Percentiles rank a stretch among this genome's conserved stretches.
These are phyloP conservation scores for Dendrobium catenatum DNA, from an alignment of 106 monocot species.

Conservation along the genomic window DNA sequence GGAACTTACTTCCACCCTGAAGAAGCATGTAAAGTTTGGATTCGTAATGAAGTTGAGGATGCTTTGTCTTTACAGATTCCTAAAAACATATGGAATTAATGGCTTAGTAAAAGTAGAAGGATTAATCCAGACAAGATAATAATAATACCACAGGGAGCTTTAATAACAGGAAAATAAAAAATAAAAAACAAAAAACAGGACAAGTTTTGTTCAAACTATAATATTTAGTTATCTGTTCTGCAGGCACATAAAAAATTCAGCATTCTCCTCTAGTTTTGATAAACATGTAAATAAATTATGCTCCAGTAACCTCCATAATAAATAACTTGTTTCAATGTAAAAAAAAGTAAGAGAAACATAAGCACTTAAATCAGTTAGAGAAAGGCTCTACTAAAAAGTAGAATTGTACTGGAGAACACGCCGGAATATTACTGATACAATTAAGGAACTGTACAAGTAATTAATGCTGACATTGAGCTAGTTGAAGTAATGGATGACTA, in stretches of 20 bases:
- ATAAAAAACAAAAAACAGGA: not conserved
- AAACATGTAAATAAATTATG: not conserved
- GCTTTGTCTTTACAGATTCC: slow-evolving; percentile 35
- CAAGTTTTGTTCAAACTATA: not conserved
- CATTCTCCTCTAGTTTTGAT: not conserved
- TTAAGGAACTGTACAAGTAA: not conserved
- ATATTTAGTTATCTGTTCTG: not conserved
- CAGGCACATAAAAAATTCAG: not conserved
- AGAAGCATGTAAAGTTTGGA: slow-evolving; percentile 52
- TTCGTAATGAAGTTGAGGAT: slow-evolving; percentile 31
- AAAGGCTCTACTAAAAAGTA: not conserved
- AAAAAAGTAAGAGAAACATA: not conserved
- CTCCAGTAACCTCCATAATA: not conserved
- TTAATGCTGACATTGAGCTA: not conserved
- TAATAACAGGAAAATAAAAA: not conserved
- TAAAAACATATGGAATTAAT: not conserved
- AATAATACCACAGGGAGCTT: not conserved
- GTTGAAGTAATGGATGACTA: not conserved
- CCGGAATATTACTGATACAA: not conserved
- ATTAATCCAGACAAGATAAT: not conserved
- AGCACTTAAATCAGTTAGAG: not conserved
- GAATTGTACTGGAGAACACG: not conserved
- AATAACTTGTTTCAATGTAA: not conserved
- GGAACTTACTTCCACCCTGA: slow-evolving; percentile 48
- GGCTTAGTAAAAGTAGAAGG: not conserved